Evolutionary conservation across 306 rosid species (phyloP).

Genomic region (Ormosia semicastrata): DNA sequence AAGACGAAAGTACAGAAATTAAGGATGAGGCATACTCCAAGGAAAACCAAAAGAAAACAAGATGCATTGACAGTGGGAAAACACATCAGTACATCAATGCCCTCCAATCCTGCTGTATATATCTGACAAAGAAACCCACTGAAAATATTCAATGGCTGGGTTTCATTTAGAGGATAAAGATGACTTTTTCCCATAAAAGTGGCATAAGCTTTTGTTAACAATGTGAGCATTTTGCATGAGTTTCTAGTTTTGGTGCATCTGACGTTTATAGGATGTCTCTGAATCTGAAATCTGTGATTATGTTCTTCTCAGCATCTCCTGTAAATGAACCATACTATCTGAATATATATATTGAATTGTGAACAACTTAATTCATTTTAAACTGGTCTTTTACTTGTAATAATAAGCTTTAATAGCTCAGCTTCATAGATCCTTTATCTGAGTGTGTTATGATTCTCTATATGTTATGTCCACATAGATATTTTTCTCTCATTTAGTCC

Average conservation of each 20-base stretch:
- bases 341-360: too few species aligned
- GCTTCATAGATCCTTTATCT: background rate
- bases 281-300: too few species aligned
- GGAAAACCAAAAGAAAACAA: background rate
- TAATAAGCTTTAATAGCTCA: too few species aligned
- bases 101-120: background rate
- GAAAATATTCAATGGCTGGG: background rate
- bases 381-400: too few species aligned
- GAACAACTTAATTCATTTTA: too few species aligned
- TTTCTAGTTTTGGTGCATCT: background rate
- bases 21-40: background rate
- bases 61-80: background rate
- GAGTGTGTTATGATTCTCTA: background rate
- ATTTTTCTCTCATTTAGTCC: background rate
- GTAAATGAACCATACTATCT: too few species aligned
- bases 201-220: background rate
- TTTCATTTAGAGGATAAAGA: background rate
- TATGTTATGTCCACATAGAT: background rate
- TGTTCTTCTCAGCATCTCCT: too few species aligned
- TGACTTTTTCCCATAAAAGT: background rate
- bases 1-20: background rate
- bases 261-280: background rate
- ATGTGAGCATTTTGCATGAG: background rate
- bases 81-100: background rate
- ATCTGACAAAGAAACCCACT: background rate